Conservation (phyloP, 2,329 filamentous ascomycete species). For the Stagonosporopsis vannaccii region DNA sequence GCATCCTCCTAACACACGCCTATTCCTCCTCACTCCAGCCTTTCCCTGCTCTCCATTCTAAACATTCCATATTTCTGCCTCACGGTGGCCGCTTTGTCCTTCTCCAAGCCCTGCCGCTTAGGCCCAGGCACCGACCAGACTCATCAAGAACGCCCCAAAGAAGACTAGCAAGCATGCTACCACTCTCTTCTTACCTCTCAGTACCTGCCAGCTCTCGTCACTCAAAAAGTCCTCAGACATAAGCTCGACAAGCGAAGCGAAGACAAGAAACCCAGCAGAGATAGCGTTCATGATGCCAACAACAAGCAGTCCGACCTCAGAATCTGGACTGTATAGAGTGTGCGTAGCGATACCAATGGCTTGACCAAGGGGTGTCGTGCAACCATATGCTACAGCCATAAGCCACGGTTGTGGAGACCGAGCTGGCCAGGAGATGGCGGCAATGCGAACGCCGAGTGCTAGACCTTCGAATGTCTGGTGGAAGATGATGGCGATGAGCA, state of each 20-base stretch:
- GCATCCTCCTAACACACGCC: too few relatives aligned
- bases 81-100: background rate
- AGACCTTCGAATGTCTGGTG: conserved; percentile 87
- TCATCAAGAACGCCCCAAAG: conserved; percentile 72
- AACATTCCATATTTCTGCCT: background rate
- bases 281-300: conserved; percentile 90
- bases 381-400: conserved; percentile 78
- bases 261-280: conserved; percentile 79
- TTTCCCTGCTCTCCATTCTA: background rate
- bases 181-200: conserved; percentile 68
- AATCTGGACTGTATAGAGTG: conserved; percentile 79
- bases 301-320: conserved; percentile 77
- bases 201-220: conserved; percentile 74
- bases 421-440: conserved; percentile 67
- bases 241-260: conserved; percentile 83
- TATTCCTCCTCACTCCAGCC: background rate
- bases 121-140: conserved; percentile 75
- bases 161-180: conserved; percentile 71
- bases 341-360: conserved; percentile 81
- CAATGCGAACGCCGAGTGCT: conserved; percentile 83
- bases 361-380: conserved; percentile 76
- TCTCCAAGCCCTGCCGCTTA: background rate
- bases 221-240: conserved; percentile 84
- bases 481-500: conserved; percentile 68
- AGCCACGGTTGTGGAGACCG: conserved; percentile 61